Evolutionary conservation across 345 rosid genomes (phyloP).

Genomic region (Salix udensis): DNA sequence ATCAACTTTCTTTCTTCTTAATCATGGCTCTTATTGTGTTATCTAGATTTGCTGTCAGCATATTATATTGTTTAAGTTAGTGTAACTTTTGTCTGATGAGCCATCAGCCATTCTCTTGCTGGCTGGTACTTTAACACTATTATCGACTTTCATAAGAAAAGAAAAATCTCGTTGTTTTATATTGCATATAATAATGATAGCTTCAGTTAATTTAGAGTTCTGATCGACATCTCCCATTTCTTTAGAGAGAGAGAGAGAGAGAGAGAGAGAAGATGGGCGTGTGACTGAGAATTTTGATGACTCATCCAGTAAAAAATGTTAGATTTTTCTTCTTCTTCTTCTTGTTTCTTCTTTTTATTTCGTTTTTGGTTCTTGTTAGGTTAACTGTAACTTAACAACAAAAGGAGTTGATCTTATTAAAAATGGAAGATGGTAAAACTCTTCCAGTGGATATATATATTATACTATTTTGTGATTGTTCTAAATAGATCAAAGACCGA

Average conservation of each 20-base stretch:
- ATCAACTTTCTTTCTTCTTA: not conserved
- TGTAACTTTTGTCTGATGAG: not conserved
- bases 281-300: not conserved
- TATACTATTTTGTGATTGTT: not conserved
- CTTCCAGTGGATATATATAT: not conserved
- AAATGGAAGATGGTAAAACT: not conserved
- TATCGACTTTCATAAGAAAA: too few species aligned
- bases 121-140: too few species aligned
- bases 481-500: not conserved
- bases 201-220: not conserved
- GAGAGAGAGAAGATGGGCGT: not conserved
- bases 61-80: not conserved
- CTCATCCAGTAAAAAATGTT: not conserved
- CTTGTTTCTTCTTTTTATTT: not conserved
- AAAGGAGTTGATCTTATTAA: constrained; percentile 11
- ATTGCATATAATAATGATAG: not conserved
- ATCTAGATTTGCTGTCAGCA: not conserved
- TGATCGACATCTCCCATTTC: not conserved
- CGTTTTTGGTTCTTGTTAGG: constrained; percentile 33
- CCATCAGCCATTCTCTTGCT: too few species aligned
- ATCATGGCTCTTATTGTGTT: not conserved
- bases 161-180: too few species aligned
- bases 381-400: constrained; percentile 39
- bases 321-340: not conserved
- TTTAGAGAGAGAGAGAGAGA: not conserved